Base-by-base conservation (phyloP, 2,329 filamentous ascomycete genomes). In the Cylindrodendrum hubeiense region DNA sequence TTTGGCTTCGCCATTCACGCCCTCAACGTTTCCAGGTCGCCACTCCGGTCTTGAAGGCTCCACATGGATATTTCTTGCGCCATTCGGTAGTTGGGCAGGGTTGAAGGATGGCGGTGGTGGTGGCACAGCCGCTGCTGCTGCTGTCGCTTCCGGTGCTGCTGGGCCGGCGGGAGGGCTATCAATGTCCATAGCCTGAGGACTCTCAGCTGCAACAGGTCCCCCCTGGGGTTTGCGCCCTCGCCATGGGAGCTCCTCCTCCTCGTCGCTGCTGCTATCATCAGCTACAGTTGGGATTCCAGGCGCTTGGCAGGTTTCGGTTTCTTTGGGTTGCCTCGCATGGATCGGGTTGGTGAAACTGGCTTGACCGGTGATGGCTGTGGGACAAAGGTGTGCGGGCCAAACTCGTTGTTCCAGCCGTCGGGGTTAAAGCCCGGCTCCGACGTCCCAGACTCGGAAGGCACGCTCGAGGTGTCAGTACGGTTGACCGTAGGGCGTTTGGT, bases 141-240 rank as follows among this genome's bases (percentile, higher is more conserved):
- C 5, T 12, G 43, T 24, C n/a, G 51, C 4, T n/a, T 56, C 19
- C 15, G 51, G 54, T 8, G 51, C 72, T 55, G 51, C 76, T 68
- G 43, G 73, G 57, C 67, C 79, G 73, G 63, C 69, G 37, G 73
- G 77, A 54, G 87, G 86, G 5, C 86, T 83, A 71, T 91, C 89
- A 54, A 91, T 90, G 67, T 91, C 89, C 89, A 91, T 91, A 15
- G 88, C 87, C 62, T 85, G 87, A 3, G 87, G 86, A 67, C 85
- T 88, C 37, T 81, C 81, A 12, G 76, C 75, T 21, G 69, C 67
- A 6, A 67, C 60, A 3, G 76, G 71, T 26, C 75, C 74, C 13
- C 71, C 63, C 37, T 78, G 75, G 6, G 74, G 67, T 51, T 80
- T 79, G 60, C 79, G 74, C 47, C 79, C 78, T 41, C 74, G 66